A percentile compares a stretch with the other conserved stretches of the same genome.
phyloP scores from a whole-genome alignment of 108 stramenopile genomes.

The Nannochloropsis oceanica region DNA sequence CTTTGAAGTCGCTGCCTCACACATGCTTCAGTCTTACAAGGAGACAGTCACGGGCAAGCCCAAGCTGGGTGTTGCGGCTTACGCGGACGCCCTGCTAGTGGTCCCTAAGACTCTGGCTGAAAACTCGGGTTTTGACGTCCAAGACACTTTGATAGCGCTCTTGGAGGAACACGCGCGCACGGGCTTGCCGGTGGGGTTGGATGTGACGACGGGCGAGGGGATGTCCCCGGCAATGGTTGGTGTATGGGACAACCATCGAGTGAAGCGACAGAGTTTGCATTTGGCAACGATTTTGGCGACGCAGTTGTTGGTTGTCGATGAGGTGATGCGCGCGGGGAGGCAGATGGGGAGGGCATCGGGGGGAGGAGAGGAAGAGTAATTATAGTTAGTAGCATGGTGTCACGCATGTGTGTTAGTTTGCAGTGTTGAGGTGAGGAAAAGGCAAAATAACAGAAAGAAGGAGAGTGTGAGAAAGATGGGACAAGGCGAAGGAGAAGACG shows the following conservation, averaged over 20 bases:
- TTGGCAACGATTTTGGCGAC: slow-evolving; percentile 87
- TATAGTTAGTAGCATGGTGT: neutral
- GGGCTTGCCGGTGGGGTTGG: slow-evolving; percentile 68
- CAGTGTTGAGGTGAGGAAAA: too few species aligned
- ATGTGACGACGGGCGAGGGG: slow-evolving; percentile 75
- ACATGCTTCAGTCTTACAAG: slow-evolving; percentile 37
- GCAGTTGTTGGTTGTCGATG: slow-evolving; percentile 93
- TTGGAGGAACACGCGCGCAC: slow-evolving; percentile 53
- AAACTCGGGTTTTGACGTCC: slow-evolving; percentile 93
- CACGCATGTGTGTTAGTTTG: too few species aligned
- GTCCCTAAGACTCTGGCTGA: slow-evolving; percentile 95
- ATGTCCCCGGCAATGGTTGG: slow-evolving; percentile 84
- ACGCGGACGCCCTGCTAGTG: slow-evolving; percentile 84
- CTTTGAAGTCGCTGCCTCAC: slow-evolving; percentile 78
- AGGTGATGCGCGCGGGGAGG: slow-evolving; percentile 96
- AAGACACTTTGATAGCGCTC: slow-evolving; percentile 68
- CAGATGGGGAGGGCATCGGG: slow-evolving; percentile 69
- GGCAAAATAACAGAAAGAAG: too few species aligned
- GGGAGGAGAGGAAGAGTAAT: slow-evolving; percentile 33
- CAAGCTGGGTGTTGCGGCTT: slow-evolving; percentile 89
- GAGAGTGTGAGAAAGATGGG: too few species aligned
- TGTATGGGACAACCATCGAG: slow-evolving; percentile 90
- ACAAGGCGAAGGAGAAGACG: too few species aligned
- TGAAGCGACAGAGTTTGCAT: slow-evolving; percentile 86
- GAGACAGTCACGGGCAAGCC: slow-evolving; percentile 60